Conservation (phyloP, 108 stramenopile species). For the Pseudonitzschia pungens region DNA sequence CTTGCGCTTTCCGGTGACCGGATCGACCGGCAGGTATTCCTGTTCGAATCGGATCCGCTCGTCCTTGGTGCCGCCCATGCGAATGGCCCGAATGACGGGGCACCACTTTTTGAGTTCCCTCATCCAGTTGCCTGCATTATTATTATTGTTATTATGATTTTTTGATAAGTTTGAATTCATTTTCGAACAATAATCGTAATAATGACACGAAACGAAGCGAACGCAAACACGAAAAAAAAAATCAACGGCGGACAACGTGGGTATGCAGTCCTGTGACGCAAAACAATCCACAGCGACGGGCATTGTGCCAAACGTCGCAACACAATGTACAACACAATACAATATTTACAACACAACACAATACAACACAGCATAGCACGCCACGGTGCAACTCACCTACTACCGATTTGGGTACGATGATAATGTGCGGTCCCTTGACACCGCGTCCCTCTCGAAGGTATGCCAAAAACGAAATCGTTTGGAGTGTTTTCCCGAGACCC, state of each 20-base stretch:
- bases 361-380: background rate
- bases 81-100: conserved; percentile 82
- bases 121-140: conserved; percentile 94
- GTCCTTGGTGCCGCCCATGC: conserved; percentile 93
- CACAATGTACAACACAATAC: background rate
- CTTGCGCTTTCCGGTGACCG: conserved; percentile 54
- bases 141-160: too few species aligned
- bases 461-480: conserved; percentile 93
- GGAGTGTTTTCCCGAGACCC: conserved; percentile 87
- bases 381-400: conserved; percentile 36
- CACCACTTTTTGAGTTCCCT: conserved; percentile 95
- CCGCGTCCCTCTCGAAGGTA: conserved; percentile 88
- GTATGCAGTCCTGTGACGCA: too few species aligned
- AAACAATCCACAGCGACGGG: background rate
- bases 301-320: background rate
- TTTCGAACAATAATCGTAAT: too few species aligned
- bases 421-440: conserved; percentile 92
- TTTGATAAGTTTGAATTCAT: too few species aligned
- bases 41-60: conserved; percentile 78
- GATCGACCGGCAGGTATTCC: conserved; percentile 48
- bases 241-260: too few species aligned
- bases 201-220: too few species aligned
- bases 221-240: too few species aligned
- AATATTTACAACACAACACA: background rate
- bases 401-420: conserved; percentile 96